Percentiles rank a stretch among this genome's conserved stretches.
Evolutionary conservation across 768 basidiomycete species (phyloP).

Genomic region (Amanita brunnescens): DNA sequence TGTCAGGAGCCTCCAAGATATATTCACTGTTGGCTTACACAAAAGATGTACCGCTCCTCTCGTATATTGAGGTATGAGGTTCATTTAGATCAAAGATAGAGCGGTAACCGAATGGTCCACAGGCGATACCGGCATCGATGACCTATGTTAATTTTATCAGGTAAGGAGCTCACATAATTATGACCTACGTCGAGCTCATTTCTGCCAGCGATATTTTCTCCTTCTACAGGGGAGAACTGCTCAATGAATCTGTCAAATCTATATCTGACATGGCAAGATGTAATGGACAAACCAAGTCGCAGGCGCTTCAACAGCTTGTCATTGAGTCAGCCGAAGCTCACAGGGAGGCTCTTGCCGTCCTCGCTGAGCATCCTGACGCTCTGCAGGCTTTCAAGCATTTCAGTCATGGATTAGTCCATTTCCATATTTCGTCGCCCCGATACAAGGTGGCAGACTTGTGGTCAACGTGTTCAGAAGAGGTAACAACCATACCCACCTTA

Average conservation of each 20-base stretch:
- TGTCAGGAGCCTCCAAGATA: constrained; percentile 1
- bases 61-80: background rate
- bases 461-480: background rate
- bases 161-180: background rate
- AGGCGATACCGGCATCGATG: constrained; percentile 3
- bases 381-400: background rate
- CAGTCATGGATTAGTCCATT: background rate
- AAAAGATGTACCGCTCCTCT: constrained; percentile 9
- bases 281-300: background rate
- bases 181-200: background rate
- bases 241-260: background rate
- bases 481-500: too few relatives aligned
- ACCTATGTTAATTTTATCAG: constrained; percentile 4
- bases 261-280: constrained; percentile 1
- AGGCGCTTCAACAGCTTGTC: constrained; percentile 2
- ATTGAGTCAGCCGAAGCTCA: background rate
- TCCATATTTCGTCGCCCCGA: background rate
- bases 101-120: background rate
- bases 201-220: constrained; percentile 1
- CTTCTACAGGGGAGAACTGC: constrained; percentile 3
- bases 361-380: background rate
- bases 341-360: background rate
- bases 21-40: constrained; percentile 3
- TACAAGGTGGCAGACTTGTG: constrained; percentile 1
- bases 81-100: background rate